Evolutionary conservation across 2,329 filamentous ascomycete genomes (phyloP).

Genomic region (Fusarium clavum): DNA sequence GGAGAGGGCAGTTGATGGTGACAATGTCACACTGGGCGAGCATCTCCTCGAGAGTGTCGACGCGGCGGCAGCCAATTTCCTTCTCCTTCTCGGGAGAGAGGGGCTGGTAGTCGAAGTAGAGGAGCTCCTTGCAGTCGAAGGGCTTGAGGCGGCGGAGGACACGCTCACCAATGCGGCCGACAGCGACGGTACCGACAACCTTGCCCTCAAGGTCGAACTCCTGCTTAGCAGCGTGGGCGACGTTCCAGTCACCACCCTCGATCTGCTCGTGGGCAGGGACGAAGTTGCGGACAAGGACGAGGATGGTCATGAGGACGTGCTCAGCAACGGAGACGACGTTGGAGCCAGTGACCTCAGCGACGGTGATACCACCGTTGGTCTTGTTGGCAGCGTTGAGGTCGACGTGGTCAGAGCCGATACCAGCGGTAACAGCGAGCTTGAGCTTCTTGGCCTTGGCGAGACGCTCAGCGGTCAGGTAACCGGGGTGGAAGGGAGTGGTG

Average conservation of each 20-base stretch:
- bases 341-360: slow-evolving; percentile 96
- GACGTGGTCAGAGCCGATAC: slow-evolving; percentile 98
- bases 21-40: slow-evolving; percentile 94
- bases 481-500: slow-evolving; percentile 98
- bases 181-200: slow-evolving; percentile 96
- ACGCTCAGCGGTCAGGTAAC: slow-evolving; percentile 96
- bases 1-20: slow-evolving; percentile 99
- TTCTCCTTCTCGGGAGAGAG: slow-evolving; percentile 85
- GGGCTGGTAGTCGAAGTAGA: slow-evolving; percentile 99
- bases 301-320: slow-evolving; percentile 99
- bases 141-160: slow-evolving; percentile 95
- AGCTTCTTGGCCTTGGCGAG: slow-evolving; percentile 98
- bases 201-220: slow-evolving; percentile 98
- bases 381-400: slow-evolving; percentile 97
- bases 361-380: slow-evolving; percentile 97
- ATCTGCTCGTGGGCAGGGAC: slow-evolving; percentile 97
- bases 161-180: slow-evolving; percentile 97
- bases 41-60: slow-evolving; percentile 92
- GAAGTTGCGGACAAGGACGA: slow-evolving; percentile 96
- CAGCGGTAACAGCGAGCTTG: slow-evolving; percentile 95
- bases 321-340: slow-evolving; percentile 99
- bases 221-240: slow-evolving; percentile 96
- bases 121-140: slow-evolving; percentile 99
- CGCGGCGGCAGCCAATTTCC: slow-evolving; percentile 94
- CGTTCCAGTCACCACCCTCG: slow-evolving; percentile 89